Conservation (phyloP, 2,329 filamentous ascomycete species). For the Zymoseptoria tritici region DNA sequence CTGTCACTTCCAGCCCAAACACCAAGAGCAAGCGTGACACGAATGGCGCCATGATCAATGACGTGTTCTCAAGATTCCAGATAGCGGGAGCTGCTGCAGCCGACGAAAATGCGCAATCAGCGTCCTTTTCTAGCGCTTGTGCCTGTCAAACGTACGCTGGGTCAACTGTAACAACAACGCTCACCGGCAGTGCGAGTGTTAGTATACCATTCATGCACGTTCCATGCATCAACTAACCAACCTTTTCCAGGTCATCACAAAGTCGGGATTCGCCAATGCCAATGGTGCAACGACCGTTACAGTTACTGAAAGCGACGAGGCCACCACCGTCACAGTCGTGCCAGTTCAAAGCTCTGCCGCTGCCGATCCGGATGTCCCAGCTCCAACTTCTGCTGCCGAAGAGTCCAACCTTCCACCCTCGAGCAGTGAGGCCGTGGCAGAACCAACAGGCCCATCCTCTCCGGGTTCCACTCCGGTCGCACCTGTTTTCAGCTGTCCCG, state of each 20-base stretch:
- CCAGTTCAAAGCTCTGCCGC: background rate
- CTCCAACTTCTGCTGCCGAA: background rate
- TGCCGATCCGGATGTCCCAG: background rate
- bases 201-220: constrained; percentile 1
- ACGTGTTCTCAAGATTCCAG: constrained; percentile 17
- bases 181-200: constrained; percentile 19
- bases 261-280: background rate
- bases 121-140: constrained; percentile 29
- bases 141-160: constrained; percentile 21
- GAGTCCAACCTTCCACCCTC: background rate
- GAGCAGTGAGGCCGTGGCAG: constrained; percentile 1
- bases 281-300: constrained; percentile 1
- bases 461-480: constrained; percentile 21
- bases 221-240: background rate
- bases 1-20: constrained; percentile 13
- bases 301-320: constrained; percentile 14
- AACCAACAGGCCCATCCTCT: background rate
- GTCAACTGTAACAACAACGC: constrained; percentile 23
- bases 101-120: constrained; percentile 2
- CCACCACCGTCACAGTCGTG: constrained; percentile 15
- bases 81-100: background rate
- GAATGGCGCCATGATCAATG: constrained; percentile 2
- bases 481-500: constrained; percentile 26
- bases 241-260: background rate
- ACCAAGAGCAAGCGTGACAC: background rate